Conservation (phyloP, 345 rosid species). For the Gossypium herbaceum region DNA sequence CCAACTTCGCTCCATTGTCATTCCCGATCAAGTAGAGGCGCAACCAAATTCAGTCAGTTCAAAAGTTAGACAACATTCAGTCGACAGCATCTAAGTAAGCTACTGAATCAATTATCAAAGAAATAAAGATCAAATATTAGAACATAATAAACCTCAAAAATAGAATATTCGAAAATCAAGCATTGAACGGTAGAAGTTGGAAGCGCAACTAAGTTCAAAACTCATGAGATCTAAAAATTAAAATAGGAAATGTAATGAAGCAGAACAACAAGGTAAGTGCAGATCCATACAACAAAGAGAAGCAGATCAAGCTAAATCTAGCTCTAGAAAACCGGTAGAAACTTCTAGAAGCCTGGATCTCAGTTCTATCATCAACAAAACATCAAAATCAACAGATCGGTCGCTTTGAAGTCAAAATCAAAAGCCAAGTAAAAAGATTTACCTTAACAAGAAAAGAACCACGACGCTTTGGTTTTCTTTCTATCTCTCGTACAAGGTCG, state of each 20-base stretch:
- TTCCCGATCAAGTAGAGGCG: too few relatives aligned
- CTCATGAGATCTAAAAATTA: background rate
- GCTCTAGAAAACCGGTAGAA: background rate
- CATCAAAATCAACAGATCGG: constrained; percentile 20
- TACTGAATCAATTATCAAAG: background rate
- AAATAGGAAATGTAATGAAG: background rate
- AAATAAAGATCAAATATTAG: background rate
- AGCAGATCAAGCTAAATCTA: background rate
- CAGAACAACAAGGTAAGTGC: background rate
- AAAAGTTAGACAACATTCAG: background rate
- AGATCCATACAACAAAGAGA: background rate
- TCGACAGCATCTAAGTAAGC: background rate
- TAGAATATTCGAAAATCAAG: too few relatives aligned
- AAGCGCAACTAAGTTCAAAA: background rate
- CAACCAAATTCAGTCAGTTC: background rate
- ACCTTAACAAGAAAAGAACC: background rate
- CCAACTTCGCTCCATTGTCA: too few relatives aligned
- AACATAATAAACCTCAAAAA: background rate
- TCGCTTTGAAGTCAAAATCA: background rate
- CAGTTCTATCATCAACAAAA: constrained; percentile 6
- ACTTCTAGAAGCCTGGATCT: constrained; percentile 19
- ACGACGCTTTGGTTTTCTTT: background rate
- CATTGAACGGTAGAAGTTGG: background rate
- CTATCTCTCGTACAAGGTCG: background rate
- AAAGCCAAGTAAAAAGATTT: background rate